Evolutionary conservation across 495 filamentous ascomycete species (phyloP).

Genomic region (Choiromyces venosus): DNA sequence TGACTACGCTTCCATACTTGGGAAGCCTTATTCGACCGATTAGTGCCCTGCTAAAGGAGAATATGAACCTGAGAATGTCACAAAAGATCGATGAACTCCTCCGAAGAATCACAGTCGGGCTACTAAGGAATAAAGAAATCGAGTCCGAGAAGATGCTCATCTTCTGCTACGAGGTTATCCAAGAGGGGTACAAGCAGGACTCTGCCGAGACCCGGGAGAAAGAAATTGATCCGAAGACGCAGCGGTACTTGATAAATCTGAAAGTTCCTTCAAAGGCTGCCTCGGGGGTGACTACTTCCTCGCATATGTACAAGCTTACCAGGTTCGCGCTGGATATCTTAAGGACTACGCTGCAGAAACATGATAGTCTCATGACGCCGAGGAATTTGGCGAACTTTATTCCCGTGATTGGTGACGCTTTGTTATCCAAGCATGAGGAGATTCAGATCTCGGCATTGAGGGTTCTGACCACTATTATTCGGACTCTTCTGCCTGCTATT

Average conservation of each 20-base stretch:
- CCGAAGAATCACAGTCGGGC: constrained; percentile 71
- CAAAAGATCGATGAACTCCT: constrained; percentile 88
- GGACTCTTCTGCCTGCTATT: constrained; percentile 68
- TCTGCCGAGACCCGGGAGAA: constrained; percentile 43
- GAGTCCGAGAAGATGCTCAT: constrained; percentile 71
- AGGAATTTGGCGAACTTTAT: constrained; percentile 76
- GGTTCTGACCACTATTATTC: constrained; percentile 75
- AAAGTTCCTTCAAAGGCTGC: constrained; percentile 66
- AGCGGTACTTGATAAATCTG: constrained; percentile 68
- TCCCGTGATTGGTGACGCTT: constrained; percentile 77
- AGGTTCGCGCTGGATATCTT: constrained; percentile 83
- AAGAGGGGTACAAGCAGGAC: constrained; percentile 63
- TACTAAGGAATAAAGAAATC: constrained; percentile 70
- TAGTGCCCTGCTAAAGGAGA: constrained; percentile 70
- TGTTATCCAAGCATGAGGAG: constrained; percentile 79
- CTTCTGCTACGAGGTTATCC: constrained; percentile 89
- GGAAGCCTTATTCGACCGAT: constrained; percentile 69
- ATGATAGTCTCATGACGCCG: constrained; percentile 69
- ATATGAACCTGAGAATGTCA: constrained; percentile 68
- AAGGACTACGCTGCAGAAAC: constrained; percentile 71
- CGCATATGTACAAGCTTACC: constrained; percentile 74
- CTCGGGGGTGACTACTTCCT: constrained; percentile 60
- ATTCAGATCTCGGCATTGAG: constrained; percentile 79
- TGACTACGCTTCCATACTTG: constrained; percentile 67
- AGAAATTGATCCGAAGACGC: constrained; percentile 56